Evolutionary conservation across 768 basidiomycete genomes (phyloP).

Genomic region (Neoboletus subvelutipes): DNA sequence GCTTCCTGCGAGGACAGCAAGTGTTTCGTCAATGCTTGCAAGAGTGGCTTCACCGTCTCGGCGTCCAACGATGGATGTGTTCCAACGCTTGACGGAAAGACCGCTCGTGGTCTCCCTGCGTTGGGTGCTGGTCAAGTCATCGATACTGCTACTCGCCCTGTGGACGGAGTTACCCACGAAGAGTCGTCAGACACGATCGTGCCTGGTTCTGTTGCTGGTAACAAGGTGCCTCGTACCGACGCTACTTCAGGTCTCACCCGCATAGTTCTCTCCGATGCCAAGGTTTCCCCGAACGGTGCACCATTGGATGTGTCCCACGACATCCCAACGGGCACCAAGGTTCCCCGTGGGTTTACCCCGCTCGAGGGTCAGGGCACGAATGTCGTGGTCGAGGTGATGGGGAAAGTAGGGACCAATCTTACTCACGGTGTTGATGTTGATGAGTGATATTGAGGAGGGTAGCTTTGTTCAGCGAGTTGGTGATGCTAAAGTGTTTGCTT

Average conservation of each 20-base stretch:
- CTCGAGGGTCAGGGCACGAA: background rate
- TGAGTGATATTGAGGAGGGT: background rate
- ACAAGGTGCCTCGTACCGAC: background rate
- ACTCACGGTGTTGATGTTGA: background rate
- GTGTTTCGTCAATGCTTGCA: slow-evolving; percentile 33
- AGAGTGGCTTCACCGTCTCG: slow-evolving; percentile 17
- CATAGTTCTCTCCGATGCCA: background rate
- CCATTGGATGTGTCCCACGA: background rate
- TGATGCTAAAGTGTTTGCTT: background rate
- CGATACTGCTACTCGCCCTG: too few relatives aligned
- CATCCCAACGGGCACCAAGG: background rate
- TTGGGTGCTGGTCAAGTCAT: background rate
- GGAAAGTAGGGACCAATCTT: background rate
- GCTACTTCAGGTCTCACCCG: background rate
- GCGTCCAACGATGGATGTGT: slow-evolving; percentile 16
- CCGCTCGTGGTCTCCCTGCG: background rate
- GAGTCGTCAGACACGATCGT: too few relatives aligned
- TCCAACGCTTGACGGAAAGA: background rate
- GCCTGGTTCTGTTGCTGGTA: background rate
- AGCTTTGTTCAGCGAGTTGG: background rate
- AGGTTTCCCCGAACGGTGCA: too few relatives aligned
- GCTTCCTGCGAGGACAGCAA: slow-evolving; percentile 29
- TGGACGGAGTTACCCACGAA: too few relatives aligned
- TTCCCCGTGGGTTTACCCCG: background rate
- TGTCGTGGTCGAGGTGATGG: background rate